Evolutionary conservation across 192 early-diverging fungal genomes (phyloP).

Genomic region (Coemansia pectinata): DNA sequence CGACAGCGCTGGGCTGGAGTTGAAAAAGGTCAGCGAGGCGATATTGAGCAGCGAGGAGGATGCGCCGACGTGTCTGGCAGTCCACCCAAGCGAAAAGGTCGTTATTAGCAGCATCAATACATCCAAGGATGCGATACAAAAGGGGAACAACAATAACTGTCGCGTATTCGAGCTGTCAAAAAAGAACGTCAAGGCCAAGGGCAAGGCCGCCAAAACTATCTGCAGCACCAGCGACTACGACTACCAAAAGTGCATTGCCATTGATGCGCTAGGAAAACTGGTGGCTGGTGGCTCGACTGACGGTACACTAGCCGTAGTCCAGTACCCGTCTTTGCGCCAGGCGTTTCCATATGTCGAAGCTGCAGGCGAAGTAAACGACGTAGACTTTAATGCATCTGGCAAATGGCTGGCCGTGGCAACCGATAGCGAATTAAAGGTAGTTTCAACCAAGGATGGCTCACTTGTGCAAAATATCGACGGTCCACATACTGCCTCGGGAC

Average conservation of each 20-base stretch:
- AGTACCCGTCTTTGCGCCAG: conserved; percentile 36
- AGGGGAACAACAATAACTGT: conserved; percentile 78
- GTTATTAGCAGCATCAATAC: conserved; percentile 74
- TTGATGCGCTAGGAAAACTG: conserved; percentile 34
- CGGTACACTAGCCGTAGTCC: conserved; percentile 42
- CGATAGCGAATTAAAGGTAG: conserved; percentile 32
- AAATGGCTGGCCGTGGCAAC: conserved; percentile 43
- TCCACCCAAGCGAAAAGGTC: conserved; percentile 74
- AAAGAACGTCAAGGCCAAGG: conserved; percentile 18
- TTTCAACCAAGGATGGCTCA: conserved; percentile 18
- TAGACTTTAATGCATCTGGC: conserved; percentile 30
- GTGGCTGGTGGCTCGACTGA: conserved; percentile 47
- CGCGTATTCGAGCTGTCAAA: conserved; percentile 66
- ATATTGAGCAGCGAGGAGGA: conserved; percentile 68
- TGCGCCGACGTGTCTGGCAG: conserved; percentile 77
- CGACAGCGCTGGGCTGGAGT: conserved; percentile 24
- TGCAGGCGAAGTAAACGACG: conserved; percentile 42
- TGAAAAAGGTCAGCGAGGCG: conserved; percentile 42
- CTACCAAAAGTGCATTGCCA: conserved; percentile 41
- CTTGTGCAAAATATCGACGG: conserved; percentile 41
- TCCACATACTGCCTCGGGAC: conserved; percentile 31
- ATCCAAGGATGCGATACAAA: conserved; percentile 58
- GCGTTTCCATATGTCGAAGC: conserved; percentile 46
- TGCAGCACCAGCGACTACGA: conserved; percentile 40
- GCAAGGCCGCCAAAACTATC: conserved; percentile 29